Evolutionary conservation across 139 green algal species (phyloP).

Genomic region (Pleodorina starrii): DNA sequence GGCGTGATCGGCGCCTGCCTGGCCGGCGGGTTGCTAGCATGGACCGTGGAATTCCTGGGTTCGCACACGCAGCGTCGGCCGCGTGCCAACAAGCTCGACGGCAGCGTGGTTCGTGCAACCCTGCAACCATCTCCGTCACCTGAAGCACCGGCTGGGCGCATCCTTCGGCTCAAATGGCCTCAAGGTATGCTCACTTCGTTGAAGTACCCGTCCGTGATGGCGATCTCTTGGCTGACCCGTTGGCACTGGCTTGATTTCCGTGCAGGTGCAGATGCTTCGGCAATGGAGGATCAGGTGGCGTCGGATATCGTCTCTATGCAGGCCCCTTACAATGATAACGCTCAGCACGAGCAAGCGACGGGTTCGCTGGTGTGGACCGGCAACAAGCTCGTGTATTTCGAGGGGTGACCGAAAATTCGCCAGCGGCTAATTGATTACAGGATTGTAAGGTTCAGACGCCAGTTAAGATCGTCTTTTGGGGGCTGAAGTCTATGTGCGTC

Average conservation of each 20-base stretch:
- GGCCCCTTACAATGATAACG: not conserved
- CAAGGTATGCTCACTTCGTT: not conserved
- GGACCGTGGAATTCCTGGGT: not conserved
- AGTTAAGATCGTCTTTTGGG: too few relatives aligned
- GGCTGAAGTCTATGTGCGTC: too few relatives aligned
- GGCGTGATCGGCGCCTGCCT: not conserved
- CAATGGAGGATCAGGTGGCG: not conserved
- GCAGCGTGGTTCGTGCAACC: not conserved
- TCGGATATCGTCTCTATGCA: not conserved
- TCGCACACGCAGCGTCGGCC: not conserved
- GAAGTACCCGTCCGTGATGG: too few relatives aligned
- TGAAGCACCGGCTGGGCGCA: not conserved
- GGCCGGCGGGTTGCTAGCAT: not conserved
- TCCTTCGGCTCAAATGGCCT: not conserved
- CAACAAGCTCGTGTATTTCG: slow-evolving; percentile 4
- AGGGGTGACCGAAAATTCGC: not conserved
- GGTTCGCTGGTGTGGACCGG: not conserved
- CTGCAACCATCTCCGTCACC: not conserved
- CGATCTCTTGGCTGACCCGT: too few relatives aligned
- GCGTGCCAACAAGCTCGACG: not conserved
- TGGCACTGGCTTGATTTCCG: too few relatives aligned
- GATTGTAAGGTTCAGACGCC: too few relatives aligned
- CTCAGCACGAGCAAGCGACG: not conserved
- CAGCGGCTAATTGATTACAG: too few relatives aligned
- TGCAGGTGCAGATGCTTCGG: not conserved